These are phyloP conservation scores for Astragalus glycyphyllos DNA, from an alignment of 306 rosid species.

Conservation along the genomic window DNA sequence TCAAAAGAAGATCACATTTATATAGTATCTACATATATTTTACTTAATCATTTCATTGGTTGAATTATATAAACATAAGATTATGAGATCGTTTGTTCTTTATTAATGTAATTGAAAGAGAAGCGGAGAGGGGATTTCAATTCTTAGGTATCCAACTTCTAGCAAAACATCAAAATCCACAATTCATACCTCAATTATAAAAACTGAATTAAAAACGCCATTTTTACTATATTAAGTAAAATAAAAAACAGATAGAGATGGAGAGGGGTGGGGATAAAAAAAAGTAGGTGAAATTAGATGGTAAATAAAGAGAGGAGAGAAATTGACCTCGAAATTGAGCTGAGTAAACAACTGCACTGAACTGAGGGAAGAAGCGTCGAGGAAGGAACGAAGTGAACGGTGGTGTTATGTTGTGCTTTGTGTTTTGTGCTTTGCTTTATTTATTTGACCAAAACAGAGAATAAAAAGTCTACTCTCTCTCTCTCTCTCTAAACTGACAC, in stretches of 20 bases:
- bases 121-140: background rate
- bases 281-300: background rate
- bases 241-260: background rate
- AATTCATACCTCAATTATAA: background rate
- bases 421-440: no score
- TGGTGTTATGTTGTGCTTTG: background rate
- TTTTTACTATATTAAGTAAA: background rate
- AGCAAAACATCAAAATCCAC: background rate
- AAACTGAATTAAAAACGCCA: no score
- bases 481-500: constrained; percentile 2
- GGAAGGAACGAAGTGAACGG: background rate
- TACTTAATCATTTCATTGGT: background rate
- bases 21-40: background rate
- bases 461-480: constrained; percentile 32
- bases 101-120: background rate
- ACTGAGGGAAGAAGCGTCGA: background rate
- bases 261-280: background rate
- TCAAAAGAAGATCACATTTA: background rate
- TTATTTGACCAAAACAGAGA: constrained; percentile 4
- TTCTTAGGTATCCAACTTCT: background rate
- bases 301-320: background rate
- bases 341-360: background rate
- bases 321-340: background rate
- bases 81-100: background rate
- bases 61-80: background rate